A percentile compares a stretch with the other conserved stretches of the same genome.
These are phyloP conservation scores for Pleurotus pulmonarius DNA, from an alignment of 768 basidiomycete genomes.

Conservation along the genomic window DNA sequence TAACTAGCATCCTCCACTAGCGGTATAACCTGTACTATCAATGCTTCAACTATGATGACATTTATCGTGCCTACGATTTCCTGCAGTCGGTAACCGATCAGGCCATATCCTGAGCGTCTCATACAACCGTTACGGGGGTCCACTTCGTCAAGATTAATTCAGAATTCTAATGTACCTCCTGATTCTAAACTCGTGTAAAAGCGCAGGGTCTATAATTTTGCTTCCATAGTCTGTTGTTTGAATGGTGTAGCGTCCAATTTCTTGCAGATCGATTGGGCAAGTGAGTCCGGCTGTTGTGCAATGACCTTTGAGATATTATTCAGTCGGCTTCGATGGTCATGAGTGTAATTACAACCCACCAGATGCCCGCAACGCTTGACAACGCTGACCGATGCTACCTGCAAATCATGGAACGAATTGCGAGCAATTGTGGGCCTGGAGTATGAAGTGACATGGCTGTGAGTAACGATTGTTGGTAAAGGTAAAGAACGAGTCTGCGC, in stretches of 20 bases:
- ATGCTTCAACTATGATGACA: background rate
- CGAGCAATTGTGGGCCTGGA: background rate
- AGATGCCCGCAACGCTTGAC: background rate
- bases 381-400: background rate
- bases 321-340: background rate
- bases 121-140: too few relatives aligned
- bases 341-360: background rate
- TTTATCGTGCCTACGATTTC: background rate
- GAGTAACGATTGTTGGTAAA: background rate
- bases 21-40: background rate
- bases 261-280: background rate
- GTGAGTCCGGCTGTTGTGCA: background rate
- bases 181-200: too few relatives aligned
- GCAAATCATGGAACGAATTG: background rate
- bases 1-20: background rate
- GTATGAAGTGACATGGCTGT: too few relatives aligned
- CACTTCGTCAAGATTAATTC: too few relatives aligned
- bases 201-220: background rate
- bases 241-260: background rate
- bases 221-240: background rate
- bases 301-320: background rate
- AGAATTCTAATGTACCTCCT: too few relatives aligned
- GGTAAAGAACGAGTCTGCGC: slow-evolving; percentile 8
- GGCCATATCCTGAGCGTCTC: background rate
- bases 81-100: background rate